phyloP scores from a whole-genome alignment of 2,329 filamentous ascomycete genomes.

The Phialophora macrospora region DNA sequence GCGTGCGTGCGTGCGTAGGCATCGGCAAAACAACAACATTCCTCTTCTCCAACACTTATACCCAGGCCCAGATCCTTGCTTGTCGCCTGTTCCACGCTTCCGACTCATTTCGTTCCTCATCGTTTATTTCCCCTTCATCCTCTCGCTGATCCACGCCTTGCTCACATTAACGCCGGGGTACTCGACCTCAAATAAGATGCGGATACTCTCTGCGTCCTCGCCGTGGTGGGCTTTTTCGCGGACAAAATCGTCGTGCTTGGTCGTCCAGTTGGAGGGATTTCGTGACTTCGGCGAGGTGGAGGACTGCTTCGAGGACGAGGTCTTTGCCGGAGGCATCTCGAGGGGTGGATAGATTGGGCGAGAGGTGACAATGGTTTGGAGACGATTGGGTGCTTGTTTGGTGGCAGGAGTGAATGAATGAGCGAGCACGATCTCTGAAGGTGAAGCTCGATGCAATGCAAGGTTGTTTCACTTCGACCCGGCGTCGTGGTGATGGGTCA shows the following conservation, averaged over 20 bases:
- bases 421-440: background rate
- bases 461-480: background rate
- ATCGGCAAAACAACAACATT: too few species aligned
- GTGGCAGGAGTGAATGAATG: background rate
- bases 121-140: conserved; percentile 19
- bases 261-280: conserved; percentile 23
- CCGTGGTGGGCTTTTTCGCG: conserved; percentile 31
- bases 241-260: conserved; percentile 37
- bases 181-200: conserved; percentile 42
- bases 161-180: conserved; percentile 33
- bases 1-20: too few species aligned
- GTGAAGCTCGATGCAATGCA: background rate
- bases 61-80: background rate
- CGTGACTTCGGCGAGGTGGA: background rate
- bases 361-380: background rate
- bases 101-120: background rate
- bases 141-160: conserved; percentile 28
- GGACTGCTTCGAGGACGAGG: background rate
- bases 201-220: conserved; percentile 35
- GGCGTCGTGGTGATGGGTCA: background rate
- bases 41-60: background rate
- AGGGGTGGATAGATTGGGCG: background rate
- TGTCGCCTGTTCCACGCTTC: background rate
- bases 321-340: conserved; percentile 9
- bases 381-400: background rate